Evolutionary conservation across 2,329 filamentous ascomycete species (phyloP).

Genomic region (Fusarium sp.): DNA sequence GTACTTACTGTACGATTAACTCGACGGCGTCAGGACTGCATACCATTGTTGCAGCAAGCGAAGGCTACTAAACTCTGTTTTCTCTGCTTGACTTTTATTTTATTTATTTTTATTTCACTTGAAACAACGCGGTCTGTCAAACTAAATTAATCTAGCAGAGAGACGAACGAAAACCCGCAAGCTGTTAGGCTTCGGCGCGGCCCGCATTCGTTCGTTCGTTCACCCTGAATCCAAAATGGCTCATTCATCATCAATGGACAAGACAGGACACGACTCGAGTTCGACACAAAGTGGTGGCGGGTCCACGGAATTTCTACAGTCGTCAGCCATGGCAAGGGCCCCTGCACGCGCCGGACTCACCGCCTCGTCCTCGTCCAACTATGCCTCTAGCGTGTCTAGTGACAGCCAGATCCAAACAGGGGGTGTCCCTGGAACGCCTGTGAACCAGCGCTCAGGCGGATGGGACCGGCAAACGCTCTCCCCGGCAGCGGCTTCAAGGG

Average conservation of each 20-base stretch:
- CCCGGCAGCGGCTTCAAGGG: constrained; percentile 36
- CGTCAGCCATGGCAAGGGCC: constrained; percentile 20
- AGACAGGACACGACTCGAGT: constrained; percentile 23
- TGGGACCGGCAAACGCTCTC: constrained; percentile 43
- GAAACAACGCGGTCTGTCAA: constrained; percentile 10
- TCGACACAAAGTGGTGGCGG: constrained; percentile 20
- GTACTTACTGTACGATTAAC: background rate
- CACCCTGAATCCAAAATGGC: constrained; percentile 21
- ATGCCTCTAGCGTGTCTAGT: constrained; percentile 40
- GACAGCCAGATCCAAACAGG: constrained; percentile 31
- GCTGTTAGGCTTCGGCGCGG: constrained; percentile 33
- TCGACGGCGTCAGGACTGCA: background rate
- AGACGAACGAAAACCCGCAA: constrained; percentile 2
- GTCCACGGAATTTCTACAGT: constrained; percentile 8
- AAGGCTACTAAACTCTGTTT: no score
- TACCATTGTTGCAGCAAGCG: background rate
- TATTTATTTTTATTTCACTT: background rate
- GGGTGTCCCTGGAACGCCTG: constrained; percentile 40
- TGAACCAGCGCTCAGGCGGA: constrained; percentile 39
- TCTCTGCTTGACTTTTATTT: background rate
- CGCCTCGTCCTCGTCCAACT: constrained; percentile 41
- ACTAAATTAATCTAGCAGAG: constrained; percentile 19
- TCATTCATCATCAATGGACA: constrained; percentile 3
- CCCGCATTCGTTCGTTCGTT: constrained; percentile 15
- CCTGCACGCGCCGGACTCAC: constrained; percentile 36